phyloP scores from a whole-genome alignment of 441 rosid species.

The Codiaeum variegatum region DNA sequence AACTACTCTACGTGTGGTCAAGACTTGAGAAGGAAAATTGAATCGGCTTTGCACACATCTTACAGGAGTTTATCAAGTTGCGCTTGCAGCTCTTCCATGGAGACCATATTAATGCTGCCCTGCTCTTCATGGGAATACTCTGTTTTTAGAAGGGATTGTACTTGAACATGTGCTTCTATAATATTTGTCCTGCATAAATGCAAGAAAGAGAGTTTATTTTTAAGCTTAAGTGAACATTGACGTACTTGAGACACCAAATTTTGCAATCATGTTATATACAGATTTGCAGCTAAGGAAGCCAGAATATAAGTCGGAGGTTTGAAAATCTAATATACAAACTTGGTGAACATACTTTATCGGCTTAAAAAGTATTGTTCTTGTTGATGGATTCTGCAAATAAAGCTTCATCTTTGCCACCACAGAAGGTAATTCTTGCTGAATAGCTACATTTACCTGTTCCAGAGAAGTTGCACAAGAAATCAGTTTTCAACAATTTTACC shows the following conservation, averaged over 20 bases:
- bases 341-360: constrained; percentile 58
- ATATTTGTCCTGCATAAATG: constrained; percentile 73
- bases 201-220: not conserved
- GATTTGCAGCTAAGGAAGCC: not conserved
- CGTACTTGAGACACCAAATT: not conserved
- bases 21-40: not conserved
- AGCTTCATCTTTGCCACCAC: constrained; percentile 88
- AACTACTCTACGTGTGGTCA: constrained; percentile 1
- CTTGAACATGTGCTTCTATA: constrained; percentile 88
- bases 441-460: constrained; percentile 71
- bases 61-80: constrained; percentile 71
- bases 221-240: not conserved
- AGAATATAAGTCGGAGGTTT: not conserved
- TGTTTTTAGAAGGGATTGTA: constrained; percentile 55
- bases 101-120: constrained; percentile 54
- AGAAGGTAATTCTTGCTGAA: constrained; percentile 65
- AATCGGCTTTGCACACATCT: not conserved
- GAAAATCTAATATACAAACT: not conserved
- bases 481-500: constrained; percentile 10
- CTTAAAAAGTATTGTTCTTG: constrained; percentile 84
- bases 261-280: not conserved
- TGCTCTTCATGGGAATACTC: constrained; percentile 81
- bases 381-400: constrained; percentile 82
- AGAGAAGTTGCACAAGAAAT: constrained; percentile 20
- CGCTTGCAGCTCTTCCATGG: constrained; percentile 61